phyloP scores from a whole-genome alignment of 257 asterid species.

The Cynanchum wilfordii region DNA sequence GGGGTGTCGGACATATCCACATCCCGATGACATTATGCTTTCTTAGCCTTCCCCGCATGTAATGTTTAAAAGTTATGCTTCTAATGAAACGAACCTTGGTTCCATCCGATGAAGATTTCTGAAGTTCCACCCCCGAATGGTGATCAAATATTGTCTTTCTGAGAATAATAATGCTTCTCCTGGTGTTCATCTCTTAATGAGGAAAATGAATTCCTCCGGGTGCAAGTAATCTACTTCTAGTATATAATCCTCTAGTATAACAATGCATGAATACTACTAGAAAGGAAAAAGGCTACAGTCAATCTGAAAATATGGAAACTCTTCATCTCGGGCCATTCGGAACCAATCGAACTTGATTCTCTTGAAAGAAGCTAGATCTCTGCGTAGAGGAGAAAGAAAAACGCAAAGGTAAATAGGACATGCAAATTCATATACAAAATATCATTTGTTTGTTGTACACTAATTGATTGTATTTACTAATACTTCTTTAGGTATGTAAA shows the following conservation, averaged over 20 bases:
- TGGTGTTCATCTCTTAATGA: conserved; percentile 76
- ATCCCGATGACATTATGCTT: not conserved
- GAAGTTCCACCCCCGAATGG: not conserved
- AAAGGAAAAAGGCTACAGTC: not conserved
- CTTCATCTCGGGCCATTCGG: conserved; percentile 65
- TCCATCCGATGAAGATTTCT: not conserved
- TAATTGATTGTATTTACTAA: not conserved
- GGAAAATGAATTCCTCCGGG: conserved; percentile 90
- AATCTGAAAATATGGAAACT: not conserved
- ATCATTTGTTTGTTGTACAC: not conserved
- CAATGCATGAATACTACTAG: not conserved
- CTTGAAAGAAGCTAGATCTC: conserved; percentile 59
- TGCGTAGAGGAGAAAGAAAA: conserved; percentile 60
- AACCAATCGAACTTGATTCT: conserved; percentile 85
- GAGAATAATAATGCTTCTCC: conserved; percentile 57
- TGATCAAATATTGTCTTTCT: conserved; percentile 14
- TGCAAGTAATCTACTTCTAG: conserved; percentile 54
- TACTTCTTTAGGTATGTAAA: conserved; percentile 46
- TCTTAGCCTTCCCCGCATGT: not conserved
- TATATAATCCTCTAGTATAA: not conserved
- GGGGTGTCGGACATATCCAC: not conserved
- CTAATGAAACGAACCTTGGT: not conserved
- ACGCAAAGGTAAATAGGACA: conserved; percentile 55
- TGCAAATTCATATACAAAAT: not conserved
- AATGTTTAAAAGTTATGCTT: not conserved